These are phyloP conservation scores for Fusarium sp. DNA, from an alignment of 2,329 filamentous ascomycete genomes.

Conservation along the genomic window DNA sequence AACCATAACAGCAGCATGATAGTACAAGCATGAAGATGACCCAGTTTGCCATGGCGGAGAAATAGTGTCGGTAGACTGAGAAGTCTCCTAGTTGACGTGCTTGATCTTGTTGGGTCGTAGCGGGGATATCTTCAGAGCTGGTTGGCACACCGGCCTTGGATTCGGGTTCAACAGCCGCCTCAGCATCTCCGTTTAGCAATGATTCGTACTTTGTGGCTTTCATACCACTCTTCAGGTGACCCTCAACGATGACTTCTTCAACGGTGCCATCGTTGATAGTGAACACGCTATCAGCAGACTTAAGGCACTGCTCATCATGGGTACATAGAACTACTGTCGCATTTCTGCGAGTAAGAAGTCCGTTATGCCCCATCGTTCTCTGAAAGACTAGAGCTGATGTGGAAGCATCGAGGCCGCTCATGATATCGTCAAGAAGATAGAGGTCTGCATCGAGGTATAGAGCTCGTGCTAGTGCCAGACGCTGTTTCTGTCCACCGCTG, in stretches of 20 bases:
- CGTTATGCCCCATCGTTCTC: neutral
- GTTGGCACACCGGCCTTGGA: neutral
- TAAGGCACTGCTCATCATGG: neutral
- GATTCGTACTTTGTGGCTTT: neutral
- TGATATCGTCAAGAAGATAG: slow-evolving; percentile 4
- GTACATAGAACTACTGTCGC: slow-evolving; percentile 3
- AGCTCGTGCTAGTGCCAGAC: slow-evolving; percentile 7
- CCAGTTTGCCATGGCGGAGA: slow-evolving; percentile 9
- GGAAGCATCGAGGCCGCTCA: slow-evolving; percentile 5
- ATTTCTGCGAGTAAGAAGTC: neutral
- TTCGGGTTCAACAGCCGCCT: neutral
- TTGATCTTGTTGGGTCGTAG: neutral
- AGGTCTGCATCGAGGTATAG: slow-evolving; percentile 8
- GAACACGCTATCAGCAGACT: neutral
- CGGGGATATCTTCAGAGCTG: neutral
- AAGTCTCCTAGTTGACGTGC: slow-evolving; percentile 19
- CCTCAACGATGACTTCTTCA: neutral
- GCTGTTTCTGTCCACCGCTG: slow-evolving; percentile 16
- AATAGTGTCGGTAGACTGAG: slow-evolving; percentile 21
- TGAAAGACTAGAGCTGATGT: neutral
- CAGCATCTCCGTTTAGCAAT: neutral
- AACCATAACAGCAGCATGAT: slow-evolving; percentile 11
- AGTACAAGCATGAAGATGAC: neutral
- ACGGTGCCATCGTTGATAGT: neutral
- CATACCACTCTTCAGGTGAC: neutral